phyloP scores from a whole-genome alignment of 139 green algal genomes.

The Chlamydomonas schloesseri region DNA sequence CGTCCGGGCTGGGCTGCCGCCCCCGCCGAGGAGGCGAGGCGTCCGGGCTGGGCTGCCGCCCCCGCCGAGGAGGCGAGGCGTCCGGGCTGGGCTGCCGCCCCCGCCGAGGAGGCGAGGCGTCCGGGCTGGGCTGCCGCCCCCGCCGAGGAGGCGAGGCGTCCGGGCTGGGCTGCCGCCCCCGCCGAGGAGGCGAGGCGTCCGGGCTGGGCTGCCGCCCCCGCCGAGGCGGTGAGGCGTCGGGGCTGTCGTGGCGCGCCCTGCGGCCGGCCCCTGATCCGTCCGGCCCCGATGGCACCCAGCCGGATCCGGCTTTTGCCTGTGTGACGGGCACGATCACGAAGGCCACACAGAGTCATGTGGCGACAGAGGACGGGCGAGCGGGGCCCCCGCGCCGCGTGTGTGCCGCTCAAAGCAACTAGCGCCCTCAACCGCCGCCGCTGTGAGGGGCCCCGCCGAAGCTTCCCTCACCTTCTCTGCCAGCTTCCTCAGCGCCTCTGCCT shows the following conservation, averaged over 20 bases:
- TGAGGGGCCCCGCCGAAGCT: too few relatives aligned
- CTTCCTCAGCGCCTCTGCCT: constrained; percentile 60
- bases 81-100: constrained; percentile 38
- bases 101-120: constrained; percentile 51
- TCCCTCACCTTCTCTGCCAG: constrained; percentile 61
- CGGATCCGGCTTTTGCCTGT: constrained; percentile 61
- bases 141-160: constrained; percentile 51
- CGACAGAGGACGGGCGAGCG: too few relatives aligned
- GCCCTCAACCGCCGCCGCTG: too few relatives aligned
- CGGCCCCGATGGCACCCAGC: neutral
- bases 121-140: constrained; percentile 49
- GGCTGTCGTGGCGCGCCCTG: constrained; percentile 45
- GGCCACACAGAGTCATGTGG: too few relatives aligned
- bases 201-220: constrained; percentile 11
- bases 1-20: constrained; percentile 33
- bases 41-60: constrained; percentile 50
- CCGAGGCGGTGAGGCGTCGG: constrained; percentile 51
- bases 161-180: constrained; percentile 12
- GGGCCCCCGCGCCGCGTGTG: too few relatives aligned
- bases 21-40: constrained; percentile 50
- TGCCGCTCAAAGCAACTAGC: too few relatives aligned
- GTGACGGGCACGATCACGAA: too few relatives aligned
- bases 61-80: too few relatives aligned
- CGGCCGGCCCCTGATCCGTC: neutral
- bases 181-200: constrained; percentile 54